phyloP scores from a whole-genome alignment of 306 rosid genomes.

The Acacia acuminata region DNA sequence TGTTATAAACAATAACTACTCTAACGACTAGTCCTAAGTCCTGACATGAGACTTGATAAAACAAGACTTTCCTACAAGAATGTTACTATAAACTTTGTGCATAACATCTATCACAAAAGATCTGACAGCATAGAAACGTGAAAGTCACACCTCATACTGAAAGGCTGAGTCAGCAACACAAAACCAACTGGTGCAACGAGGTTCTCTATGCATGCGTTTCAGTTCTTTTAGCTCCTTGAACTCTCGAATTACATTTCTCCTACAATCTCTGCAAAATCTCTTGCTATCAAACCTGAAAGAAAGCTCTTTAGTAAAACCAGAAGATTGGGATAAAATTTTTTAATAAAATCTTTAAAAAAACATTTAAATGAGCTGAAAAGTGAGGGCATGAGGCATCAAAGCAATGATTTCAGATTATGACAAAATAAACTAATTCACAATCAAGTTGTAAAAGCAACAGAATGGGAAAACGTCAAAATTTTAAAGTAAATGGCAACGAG shows the following conservation, averaged over 20 bases:
- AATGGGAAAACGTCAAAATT: conserved; percentile 1
- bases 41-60: conserved; percentile 24
- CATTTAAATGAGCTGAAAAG: background rate
- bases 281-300: conserved; percentile 97
- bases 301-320: conserved; percentile 10
- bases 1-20: conserved; percentile 21
- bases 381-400: conserved; percentile 8
- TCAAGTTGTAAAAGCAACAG: background rate
- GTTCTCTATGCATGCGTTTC: conserved; percentile 91
- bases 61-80: conserved; percentile 6
- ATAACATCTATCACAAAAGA: conserved; percentile 13
- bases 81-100: conserved; percentile 1
- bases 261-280: conserved; percentile 99
- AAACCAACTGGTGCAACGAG: conserved; percentile 95
- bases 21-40: background rate
- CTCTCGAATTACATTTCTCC: conserved; percentile 96
- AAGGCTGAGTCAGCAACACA: conserved; percentile 95
- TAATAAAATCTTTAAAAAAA: conserved; percentile 2
- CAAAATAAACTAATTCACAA: conserved; percentile 29
- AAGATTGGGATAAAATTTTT: conserved; percentile 13
- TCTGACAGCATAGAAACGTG: conserved; percentile 32
- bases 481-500: background rate
- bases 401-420: conserved; percentile 6
- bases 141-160: conserved; percentile 85
- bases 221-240: conserved; percentile 97